These are phyloP conservation scores for Uromyces viciae-fabae DNA, from an alignment of 1,284 basidiomycete genomes.

Conservation along the genomic window DNA sequence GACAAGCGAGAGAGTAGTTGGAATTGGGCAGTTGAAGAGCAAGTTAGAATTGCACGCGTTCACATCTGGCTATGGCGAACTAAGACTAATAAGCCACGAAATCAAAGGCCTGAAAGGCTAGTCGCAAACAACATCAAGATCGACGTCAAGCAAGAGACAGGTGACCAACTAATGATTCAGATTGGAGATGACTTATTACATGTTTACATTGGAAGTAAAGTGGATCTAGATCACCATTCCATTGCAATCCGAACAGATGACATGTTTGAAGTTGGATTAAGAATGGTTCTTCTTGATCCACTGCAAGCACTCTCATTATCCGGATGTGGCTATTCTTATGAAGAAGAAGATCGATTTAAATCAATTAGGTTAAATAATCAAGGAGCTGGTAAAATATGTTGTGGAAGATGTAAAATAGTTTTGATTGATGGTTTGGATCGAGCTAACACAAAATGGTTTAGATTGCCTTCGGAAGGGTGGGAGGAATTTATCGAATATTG, in stretches of 20 bases:
- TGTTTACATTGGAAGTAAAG: background rate
- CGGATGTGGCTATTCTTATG: background rate
- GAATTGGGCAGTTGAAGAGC: slow-evolving; percentile 30
- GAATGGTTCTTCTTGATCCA: background rate
- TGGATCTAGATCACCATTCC: background rate
- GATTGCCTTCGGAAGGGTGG: slow-evolving; percentile 23
- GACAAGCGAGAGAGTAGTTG: too few species aligned
- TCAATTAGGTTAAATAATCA: background rate
- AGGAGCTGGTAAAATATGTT: background rate
- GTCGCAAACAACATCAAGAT: background rate
- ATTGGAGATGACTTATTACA: background rate
- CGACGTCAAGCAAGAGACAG: background rate
- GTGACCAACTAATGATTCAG: background rate
- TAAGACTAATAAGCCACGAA: background rate
- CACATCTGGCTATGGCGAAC: slow-evolving; percentile 17
- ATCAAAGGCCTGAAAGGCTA: background rate
- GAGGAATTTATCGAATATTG: slow-evolving; percentile 41
- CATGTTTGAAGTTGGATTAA: slow-evolving; percentile 16
- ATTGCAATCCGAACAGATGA: background rate
- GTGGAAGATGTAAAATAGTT: slow-evolving; percentile 9
- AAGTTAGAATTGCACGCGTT: slow-evolving; percentile 10
- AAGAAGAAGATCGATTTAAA: background rate
- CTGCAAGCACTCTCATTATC: too few species aligned
- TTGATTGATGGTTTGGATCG: slow-evolving; percentile 20
- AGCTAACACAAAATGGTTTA: slow-evolving; percentile 7